Conservation (phyloP, 176 grass and related monocot species). For the Hsuehochloa calcarea region DNA sequence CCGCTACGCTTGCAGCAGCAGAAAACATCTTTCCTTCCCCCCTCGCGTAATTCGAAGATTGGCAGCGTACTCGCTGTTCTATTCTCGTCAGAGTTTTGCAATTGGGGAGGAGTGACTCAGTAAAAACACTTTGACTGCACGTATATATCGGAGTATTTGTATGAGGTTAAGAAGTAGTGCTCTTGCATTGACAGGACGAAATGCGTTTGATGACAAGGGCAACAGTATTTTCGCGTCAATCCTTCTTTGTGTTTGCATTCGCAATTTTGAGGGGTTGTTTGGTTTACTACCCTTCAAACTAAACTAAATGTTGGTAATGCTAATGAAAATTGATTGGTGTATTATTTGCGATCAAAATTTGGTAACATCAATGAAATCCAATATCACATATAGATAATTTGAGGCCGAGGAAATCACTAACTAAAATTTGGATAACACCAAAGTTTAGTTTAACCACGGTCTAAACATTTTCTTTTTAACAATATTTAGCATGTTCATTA, state of each 20-base stretch:
- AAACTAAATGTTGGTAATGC: too few species aligned
- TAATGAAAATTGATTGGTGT: too few species aligned
- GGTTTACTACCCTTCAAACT: too few species aligned
- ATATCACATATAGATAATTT: too few species aligned
- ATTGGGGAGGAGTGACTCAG: neutral
- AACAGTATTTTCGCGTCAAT: conserved; percentile 4
- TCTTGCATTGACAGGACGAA: neutral
- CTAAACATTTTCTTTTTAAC: too few species aligned
- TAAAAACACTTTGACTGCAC: conserved; percentile 9
- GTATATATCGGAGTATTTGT: neutral
- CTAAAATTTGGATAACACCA: too few species aligned
- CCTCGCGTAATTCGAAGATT: conserved; percentile 32
- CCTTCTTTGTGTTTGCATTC: neutral
- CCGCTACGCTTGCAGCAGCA: neutral
- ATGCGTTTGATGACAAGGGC: neutral
- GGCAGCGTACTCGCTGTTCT: neutral
- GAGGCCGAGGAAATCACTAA: too few species aligned
- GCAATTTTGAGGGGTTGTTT: too few species aligned
- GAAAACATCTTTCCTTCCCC: neutral
- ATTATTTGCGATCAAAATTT: too few species aligned
- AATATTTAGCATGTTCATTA: too few species aligned
- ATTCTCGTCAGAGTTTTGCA: neutral
- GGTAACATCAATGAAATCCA: too few species aligned
- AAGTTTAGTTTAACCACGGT: too few species aligned
- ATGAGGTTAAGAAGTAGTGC: neutral